These are phyloP conservation scores for Kodamaea leandrae DNA, from an alignment of 805 yeast species.

Conservation along the genomic window DNA sequence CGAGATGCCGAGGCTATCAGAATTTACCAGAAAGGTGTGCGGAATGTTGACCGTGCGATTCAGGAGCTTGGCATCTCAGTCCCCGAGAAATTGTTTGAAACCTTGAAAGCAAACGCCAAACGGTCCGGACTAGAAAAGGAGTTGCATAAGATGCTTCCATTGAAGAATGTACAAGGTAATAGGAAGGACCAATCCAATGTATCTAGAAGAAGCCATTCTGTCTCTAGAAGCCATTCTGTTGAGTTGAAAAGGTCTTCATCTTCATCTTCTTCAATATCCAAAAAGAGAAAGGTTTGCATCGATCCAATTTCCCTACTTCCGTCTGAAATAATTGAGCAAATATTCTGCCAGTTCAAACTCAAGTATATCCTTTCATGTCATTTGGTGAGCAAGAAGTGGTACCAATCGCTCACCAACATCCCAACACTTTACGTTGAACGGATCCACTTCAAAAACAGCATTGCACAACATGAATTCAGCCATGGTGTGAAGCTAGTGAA, in stretches of 20 bases:
- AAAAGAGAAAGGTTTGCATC: neutral
- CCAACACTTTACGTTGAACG: slow-evolving; percentile 25
- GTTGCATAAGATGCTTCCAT: slow-evolving; percentile 15
- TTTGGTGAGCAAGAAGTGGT: slow-evolving; percentile 35
- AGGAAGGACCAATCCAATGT: neutral
- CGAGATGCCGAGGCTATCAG: slow-evolving; percentile 35
- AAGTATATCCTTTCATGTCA: slow-evolving; percentile 27
- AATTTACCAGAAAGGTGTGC: slow-evolving; percentile 35
- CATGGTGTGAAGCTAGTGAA: slow-evolving; percentile 29
- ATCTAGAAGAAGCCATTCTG: too few species aligned
- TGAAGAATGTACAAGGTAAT: slow-evolving; percentile 10
- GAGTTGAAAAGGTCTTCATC: too few species aligned
- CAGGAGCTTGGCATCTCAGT: slow-evolving; percentile 26
- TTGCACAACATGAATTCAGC: slow-evolving; percentile 27
- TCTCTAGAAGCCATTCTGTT: too few species aligned
- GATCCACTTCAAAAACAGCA: slow-evolving; percentile 23
- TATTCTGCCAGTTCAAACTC: slow-evolving; percentile 25
- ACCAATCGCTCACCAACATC: slow-evolving; percentile 22
- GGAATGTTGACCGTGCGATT: slow-evolving; percentile 31
- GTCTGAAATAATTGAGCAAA: slow-evolving; percentile 26
- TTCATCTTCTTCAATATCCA: too few species aligned
- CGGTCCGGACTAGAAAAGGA: neutral
- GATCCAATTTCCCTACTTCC: slow-evolving; percentile 34
- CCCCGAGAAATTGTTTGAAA: slow-evolving; percentile 30
- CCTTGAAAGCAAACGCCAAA: slow-evolving; percentile 16